phyloP scores from a whole-genome alignment of 2,329 filamentous ascomycete species.

The Trichophyton schoenleinii region DNA sequence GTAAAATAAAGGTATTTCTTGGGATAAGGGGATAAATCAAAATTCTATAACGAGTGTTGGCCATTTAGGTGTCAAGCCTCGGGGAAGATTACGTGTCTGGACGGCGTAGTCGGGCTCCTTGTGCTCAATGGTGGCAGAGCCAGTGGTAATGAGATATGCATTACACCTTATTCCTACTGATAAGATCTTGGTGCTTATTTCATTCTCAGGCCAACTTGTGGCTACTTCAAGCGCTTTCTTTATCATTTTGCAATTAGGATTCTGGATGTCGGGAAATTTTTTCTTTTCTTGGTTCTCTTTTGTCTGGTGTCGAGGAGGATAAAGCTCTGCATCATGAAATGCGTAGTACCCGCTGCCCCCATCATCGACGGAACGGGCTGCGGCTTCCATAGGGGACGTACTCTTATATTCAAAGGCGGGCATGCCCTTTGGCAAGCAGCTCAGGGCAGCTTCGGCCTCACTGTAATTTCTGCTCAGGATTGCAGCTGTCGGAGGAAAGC shows the following conservation, averaged over 20 bases:
- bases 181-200: background rate
- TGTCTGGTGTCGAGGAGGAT: background rate
- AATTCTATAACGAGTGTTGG: slow-evolving; percentile 6
- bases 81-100: background rate
- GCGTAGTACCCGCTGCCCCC: slow-evolving; percentile 3
- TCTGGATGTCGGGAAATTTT: background rate
- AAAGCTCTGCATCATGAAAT: background rate
- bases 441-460: background rate
- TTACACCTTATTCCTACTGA: background rate
- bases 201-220: background rate
- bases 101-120: slow-evolving; percentile 6
- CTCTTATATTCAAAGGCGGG: slow-evolving; percentile 8
- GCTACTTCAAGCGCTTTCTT: background rate
- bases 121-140: background rate
- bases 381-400: background rate
- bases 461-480: background rate
- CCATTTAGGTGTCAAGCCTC: background rate
- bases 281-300: background rate
- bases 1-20: too few relatives aligned
- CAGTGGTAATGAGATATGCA: background rate
- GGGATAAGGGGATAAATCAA: too few relatives aligned
- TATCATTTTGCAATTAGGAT: background rate
- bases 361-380: slow-evolving; percentile 2
- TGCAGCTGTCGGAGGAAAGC: background rate
- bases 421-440: background rate